A percentile compares a stretch with the other conserved stretches of the same genome.
phyloP scores from a whole-genome alignment of 2,329 filamentous ascomycete genomes.

The Xylariaceae sp. region DNA sequence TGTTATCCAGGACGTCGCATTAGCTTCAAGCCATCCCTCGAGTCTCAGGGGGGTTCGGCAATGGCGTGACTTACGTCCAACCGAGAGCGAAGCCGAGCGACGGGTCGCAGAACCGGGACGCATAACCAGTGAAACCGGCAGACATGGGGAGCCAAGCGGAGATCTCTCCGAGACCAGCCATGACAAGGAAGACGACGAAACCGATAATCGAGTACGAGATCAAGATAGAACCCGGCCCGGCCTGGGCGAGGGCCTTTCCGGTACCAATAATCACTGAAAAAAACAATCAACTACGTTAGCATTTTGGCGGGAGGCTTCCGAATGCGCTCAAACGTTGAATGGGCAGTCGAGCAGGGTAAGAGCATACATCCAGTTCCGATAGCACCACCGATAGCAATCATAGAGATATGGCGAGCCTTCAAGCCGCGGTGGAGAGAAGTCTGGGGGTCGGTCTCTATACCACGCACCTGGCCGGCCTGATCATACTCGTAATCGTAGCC shows the following conservation, averaged over 20 bases:
- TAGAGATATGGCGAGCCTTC: conserved; percentile 50
- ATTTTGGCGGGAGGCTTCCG: no score
- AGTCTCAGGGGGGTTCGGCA: background rate
- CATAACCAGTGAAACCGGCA: conserved; percentile 77
- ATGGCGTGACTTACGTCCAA: conserved; percentile 51
- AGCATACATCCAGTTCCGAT: conserved; percentile 57
- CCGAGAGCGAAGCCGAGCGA: conserved; percentile 75
- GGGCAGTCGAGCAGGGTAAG: background rate
- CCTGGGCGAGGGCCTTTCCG: conserved; percentile 47
- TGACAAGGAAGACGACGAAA: conserved; percentile 71
- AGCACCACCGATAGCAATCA: conserved; percentile 68
- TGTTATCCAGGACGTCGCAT: no score
- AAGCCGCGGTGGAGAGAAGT: conserved; percentile 48
- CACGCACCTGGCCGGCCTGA: conserved; percentile 36
- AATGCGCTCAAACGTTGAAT: no score
- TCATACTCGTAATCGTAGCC: conserved; percentile 20
- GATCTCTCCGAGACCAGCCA: conserved; percentile 80
- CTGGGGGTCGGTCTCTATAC: conserved; percentile 44
- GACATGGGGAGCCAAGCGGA: conserved; percentile 73
- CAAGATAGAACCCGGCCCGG: conserved; percentile 60
- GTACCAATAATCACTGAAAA: conserved; percentile 60
- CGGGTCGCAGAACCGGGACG: conserved; percentile 72
- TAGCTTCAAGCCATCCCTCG: no score
- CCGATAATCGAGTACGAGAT: conserved; percentile 67
- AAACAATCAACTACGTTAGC: no score